Evolutionary conservation across 2,329 filamentous ascomycete genomes (phyloP).

Genomic region (Aspergillus arachidicola): DNA sequence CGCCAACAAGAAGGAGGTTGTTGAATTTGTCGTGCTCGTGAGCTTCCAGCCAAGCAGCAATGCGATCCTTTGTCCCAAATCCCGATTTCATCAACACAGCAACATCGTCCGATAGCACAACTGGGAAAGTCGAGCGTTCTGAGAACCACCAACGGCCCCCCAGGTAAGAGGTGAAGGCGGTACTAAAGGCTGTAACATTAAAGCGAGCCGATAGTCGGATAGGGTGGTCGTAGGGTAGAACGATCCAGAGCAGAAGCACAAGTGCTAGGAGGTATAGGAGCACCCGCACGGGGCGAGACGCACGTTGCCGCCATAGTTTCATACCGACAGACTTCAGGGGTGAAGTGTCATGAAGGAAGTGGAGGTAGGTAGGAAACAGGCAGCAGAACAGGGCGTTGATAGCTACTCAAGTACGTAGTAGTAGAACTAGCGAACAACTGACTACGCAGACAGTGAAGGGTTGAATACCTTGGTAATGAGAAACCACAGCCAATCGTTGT

Average conservation of each 20-base stretch:
- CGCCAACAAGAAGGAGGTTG: constrained; percentile 5
- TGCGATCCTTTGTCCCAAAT: constrained; percentile 3
- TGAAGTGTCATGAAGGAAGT: neutral
- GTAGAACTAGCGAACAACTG: neutral
- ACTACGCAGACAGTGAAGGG: neutral
- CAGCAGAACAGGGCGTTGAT: neutral
- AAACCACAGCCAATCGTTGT: neutral
- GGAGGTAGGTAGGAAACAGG: neutral
- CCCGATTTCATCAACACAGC: constrained; percentile 9
- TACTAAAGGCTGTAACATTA: neutral
- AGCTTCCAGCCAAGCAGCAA: constrained; percentile 7
- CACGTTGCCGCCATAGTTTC: constrained; percentile 3
- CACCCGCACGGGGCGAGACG: neutral
- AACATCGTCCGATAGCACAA: neutral
- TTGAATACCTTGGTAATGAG: neutral
- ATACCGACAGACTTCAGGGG: neutral
- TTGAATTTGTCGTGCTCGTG: constrained; percentile 2
- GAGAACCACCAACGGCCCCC: constrained; percentile 2
- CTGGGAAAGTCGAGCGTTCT: neutral
- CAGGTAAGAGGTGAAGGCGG: neutral
- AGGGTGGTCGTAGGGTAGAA: constrained; percentile 5
- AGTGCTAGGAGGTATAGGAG: neutral
- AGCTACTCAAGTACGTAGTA: neutral
- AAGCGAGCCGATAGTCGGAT: constrained; percentile 5
- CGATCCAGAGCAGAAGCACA: neutral